These are phyloP conservation scores for Rutstroemia sp. DNA, from an alignment of 2,329 filamentous ascomycete species.

Conservation along the genomic window DNA sequence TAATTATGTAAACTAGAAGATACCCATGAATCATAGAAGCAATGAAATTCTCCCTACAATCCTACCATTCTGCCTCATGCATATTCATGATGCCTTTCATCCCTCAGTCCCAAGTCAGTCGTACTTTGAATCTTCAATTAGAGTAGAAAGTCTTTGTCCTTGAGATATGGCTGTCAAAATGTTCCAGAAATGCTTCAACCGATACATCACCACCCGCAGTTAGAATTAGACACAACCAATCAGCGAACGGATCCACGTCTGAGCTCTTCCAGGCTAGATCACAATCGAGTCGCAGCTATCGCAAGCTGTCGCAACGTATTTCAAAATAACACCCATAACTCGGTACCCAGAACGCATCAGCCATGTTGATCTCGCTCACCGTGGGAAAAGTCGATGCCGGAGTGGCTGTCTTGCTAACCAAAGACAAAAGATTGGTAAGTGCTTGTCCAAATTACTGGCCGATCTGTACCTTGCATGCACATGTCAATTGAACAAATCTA, in stretches of 20 bases:
- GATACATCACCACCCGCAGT: background rate
- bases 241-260: background rate
- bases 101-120: too few relatives aligned
- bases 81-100: too few relatives aligned
- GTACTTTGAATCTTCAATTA: too few relatives aligned
- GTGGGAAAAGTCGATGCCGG: conserved; percentile 99
- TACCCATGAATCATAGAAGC: too few relatives aligned
- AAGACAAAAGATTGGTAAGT: conserved; percentile 89
- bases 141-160: background rate
- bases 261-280: conserved; percentile 4
- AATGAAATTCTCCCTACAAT: too few relatives aligned
- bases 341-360: conserved; percentile 8
- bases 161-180: background rate
- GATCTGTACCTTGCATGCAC: background rate
- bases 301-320: conserved; percentile 15
- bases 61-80: too few relatives aligned
- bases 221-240: conserved; percentile 1
- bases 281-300: conserved; percentile 16
- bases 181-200: background rate
- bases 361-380: conserved; percentile 95
- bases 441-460: background rate
- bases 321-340: conserved; percentile 3
- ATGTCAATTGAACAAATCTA: conserved; percentile 18
- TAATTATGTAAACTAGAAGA: too few relatives aligned
- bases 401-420: conserved; percentile 91